Conservation (phyloP, 257 asterid genomes). For the Solanum habrochaites region DNA sequence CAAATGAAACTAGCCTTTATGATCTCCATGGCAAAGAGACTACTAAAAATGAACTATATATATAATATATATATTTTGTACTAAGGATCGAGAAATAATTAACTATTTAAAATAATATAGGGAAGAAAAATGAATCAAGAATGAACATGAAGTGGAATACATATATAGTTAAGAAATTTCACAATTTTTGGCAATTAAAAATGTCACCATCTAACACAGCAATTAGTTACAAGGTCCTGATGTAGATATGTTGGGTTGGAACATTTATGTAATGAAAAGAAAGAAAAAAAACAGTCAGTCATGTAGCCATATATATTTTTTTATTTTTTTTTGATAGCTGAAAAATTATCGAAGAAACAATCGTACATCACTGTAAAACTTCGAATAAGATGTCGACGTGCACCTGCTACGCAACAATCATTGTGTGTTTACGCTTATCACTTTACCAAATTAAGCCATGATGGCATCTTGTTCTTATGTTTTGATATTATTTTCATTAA, state of each 20-base stretch:
- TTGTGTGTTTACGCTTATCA: not conserved
- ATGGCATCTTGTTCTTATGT: not conserved
- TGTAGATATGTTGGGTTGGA: slow-evolving; percentile 1
- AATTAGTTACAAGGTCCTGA: not conserved
- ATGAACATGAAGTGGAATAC: not conserved
- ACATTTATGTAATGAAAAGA: not conserved
- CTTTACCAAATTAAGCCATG: not conserved
- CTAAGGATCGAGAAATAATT: not conserved
- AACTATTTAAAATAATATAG: not conserved
- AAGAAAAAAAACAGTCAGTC: not conserved
- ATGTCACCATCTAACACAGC: slow-evolving; percentile 1
- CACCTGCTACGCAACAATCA: not conserved
- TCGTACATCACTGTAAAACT: not conserved
- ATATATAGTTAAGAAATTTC: not conserved
- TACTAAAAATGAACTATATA: not conserved
- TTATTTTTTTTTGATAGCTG: not conserved
- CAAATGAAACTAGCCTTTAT: slow-evolving; percentile 5
- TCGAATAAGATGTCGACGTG: not conserved
- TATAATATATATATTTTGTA: not conserved
- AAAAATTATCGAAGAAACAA: not conserved
- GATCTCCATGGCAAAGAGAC: slow-evolving; percentile 14
- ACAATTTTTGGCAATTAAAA: not conserved
- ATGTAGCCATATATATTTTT: not conserved
- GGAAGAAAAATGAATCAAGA: not conserved
- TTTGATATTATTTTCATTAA: not conserved